Evolutionary conservation across 371 early-diverging fungal species (phyloP), one percentile per base, ranked within the genome.

Genomic region (Sporodiniella umbellata): DNA sequence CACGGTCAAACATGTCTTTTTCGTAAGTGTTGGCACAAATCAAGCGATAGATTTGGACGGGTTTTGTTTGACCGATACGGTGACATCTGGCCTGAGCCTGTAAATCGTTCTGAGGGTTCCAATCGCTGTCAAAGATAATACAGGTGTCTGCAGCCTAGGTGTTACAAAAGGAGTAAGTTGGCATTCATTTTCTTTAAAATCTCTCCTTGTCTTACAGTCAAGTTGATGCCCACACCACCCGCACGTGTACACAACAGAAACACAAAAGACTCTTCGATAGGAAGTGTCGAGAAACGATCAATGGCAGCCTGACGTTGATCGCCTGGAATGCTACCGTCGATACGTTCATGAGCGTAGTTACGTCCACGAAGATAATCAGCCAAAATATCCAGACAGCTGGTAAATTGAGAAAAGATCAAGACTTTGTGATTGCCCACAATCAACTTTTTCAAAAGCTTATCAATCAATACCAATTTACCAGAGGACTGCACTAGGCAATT

Each of bases 61-160:
- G 85, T 58, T 90, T 88, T 14, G 87, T 93, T 71, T 98, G 96
- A n/a, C 97, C 99, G 52, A 96, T 94, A 62, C 96, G 85, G 72
- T 96, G 95, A 51, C 90, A 92, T 51, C 97, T 83, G 11, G 90
- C 91, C 62, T 93, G 89, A 1, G 99, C 99, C 71, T 99, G 96
- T 49, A 95, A 63, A 69, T 98, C 99, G 64, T 92, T 94, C 68
- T 96, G 95, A 15, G 97, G 97, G 68, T 96, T 99, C 95, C 95
- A 96, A 62, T 98, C 97, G 52, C 89, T 88, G 74, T 98, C 97
- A 70, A 87, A 95, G 48, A 97, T 94, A 45, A 96, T 90, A 49
- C 94, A 93, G 0, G 95, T 95, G 64, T 96, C 96, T 7, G 99
- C 96, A 14, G 93, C 92, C 64, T 68, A 47, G 18, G n/a, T 15